phyloP scores from a whole-genome alignment of 2,329 filamentous ascomycete genomes.

The Reticulascus tulasneorum region DNA sequence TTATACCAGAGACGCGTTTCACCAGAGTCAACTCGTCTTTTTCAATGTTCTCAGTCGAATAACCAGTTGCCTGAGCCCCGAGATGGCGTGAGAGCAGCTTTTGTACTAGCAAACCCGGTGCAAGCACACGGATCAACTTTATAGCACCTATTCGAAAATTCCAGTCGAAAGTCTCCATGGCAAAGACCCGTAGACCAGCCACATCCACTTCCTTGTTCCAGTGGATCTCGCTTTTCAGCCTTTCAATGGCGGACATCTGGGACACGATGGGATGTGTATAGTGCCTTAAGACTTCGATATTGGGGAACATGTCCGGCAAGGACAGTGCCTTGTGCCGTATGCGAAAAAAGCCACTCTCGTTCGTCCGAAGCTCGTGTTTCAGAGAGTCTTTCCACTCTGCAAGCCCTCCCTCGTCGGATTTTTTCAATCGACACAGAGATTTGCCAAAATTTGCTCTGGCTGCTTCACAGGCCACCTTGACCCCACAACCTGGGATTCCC shows the following conservation, averaged over 20 bases:
- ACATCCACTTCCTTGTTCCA: slow-evolving; percentile 66
- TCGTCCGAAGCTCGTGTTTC: slow-evolving; percentile 73
- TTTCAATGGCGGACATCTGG: slow-evolving; percentile 48
- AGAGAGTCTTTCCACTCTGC: slow-evolving; percentile 69
- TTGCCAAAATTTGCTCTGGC: slow-evolving; percentile 82
- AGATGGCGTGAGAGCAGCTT: slow-evolving; percentile 42
- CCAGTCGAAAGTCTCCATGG: slow-evolving; percentile 83
- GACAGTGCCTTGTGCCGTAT: slow-evolving; percentile 68
- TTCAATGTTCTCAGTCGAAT: slow-evolving; percentile 20
- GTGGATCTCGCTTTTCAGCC: slow-evolving; percentile 46
- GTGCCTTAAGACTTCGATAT: slow-evolving; percentile 72
- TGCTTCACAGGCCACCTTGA: slow-evolving; percentile 85
- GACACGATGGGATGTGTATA: slow-evolving; percentile 89
- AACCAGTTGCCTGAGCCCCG: slow-evolving; percentile 20
- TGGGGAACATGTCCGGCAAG: slow-evolving; percentile 80
- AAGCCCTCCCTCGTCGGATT: slow-evolving; percentile 55
- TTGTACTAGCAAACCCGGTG: slow-evolving; percentile 68
- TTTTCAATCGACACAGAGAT: slow-evolving; percentile 64
- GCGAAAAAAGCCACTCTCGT: slow-evolving; percentile 77
- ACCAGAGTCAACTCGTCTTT: slow-evolving; percentile 52
- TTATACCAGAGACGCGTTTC: slow-evolving; percentile 61
- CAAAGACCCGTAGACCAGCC: slow-evolving; percentile 66
- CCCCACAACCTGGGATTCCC: slow-evolving; percentile 81
- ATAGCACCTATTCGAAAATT: slow-evolving; percentile 70
- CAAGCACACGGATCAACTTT: slow-evolving; percentile 78